Percentiles rank a stretch among this genome's conserved stretches.
phyloP scores from a whole-genome alignment of 352 stramenopile genomes.

The Pythium phragmitis region DNA sequence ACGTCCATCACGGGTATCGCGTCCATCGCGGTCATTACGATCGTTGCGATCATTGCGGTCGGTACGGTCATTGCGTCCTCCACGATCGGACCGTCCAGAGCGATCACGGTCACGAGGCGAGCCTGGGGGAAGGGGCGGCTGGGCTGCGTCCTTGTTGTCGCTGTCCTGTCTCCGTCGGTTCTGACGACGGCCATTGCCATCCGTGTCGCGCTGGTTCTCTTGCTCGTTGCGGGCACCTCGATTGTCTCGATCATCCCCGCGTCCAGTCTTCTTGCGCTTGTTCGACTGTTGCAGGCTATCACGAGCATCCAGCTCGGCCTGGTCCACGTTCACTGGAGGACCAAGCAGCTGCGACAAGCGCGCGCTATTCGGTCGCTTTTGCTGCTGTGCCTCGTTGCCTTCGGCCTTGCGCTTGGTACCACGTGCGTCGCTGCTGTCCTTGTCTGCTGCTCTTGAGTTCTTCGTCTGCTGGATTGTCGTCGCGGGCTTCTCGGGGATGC shows the following conservation, averaged over 20 bases:
- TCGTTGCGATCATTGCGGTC: conserved; percentile 21
- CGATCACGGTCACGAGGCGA: conserved; percentile 16
- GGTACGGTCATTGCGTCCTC: conserved; percentile 23
- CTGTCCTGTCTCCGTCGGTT: conserved; percentile 31
- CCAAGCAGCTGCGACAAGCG: conserved; percentile 54
- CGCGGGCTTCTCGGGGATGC: conserved; percentile 36
- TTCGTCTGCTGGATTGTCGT: conserved; percentile 20
- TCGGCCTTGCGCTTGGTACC: conserved; percentile 32
- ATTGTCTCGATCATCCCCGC: conserved; percentile 23
- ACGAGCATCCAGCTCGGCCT: conserved; percentile 70
- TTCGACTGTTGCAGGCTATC: conserved; percentile 45
- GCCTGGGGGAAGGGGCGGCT: conserved; percentile 35
- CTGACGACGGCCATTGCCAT: conserved; percentile 25
- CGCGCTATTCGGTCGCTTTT: conserved; percentile 22
- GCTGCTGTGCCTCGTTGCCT: conserved; percentile 12
- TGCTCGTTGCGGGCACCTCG: conserved; percentile 25
- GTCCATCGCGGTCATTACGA: conserved; percentile 14
- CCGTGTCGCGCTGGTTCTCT: conserved; percentile 30
- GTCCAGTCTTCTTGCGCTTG: conserved; percentile 57
- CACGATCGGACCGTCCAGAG: conserved; percentile 26
- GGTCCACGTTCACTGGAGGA: conserved; percentile 74
- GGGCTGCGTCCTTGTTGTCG: conserved; percentile 23
- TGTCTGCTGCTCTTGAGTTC: conserved; percentile 5
- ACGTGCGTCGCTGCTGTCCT: conserved; percentile 22
- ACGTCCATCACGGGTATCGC: conserved; percentile 18